A percentile compares a stretch with the other conserved stretches of the same genome.
These are phyloP conservation scores for Coemansia sp. DNA, from an alignment of 192 early-diverging fungal genomes.

Conservation along the genomic window DNA sequence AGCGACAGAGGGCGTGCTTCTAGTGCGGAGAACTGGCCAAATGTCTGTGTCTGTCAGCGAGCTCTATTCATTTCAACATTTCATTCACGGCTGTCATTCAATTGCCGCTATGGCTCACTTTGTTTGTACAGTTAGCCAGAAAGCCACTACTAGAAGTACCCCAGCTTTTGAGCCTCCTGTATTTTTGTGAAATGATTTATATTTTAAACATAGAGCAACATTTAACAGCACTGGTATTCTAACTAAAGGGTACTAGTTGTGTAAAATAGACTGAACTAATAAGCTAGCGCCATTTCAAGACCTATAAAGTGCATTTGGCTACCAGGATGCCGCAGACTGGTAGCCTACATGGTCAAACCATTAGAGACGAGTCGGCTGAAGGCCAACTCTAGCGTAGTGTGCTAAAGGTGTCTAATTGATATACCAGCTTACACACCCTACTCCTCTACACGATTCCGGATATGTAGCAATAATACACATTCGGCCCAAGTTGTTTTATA, in stretches of 20 bases:
- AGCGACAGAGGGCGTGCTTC: conserved; percentile 8
- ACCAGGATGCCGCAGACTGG: neutral
- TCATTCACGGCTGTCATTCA: conserved; percentile 7
- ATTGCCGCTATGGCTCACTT: conserved; percentile 16
- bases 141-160: neutral
- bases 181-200: neutral
- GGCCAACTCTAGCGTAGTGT: too few relatives aligned
- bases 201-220: neutral
- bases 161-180: conserved; percentile 1
- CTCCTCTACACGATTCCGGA: neutral
- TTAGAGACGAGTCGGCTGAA: too few relatives aligned
- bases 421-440: neutral
- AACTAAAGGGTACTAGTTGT: neutral
- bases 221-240: neutral
- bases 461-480: neutral
- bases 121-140: conserved; percentile 2
- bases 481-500: neutral
- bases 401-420: too few relatives aligned
- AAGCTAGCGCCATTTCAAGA: neutral
- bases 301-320: neutral
- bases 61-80: conserved; percentile 3
- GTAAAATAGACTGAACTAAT: neutral
- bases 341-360: neutral
- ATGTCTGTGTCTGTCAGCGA: conserved; percentile 16
- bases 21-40: conserved; percentile 15